Percentiles rank a stretch among this genome's conserved stretches.
phyloP scores from a whole-genome alignment of 441 rosid species.

The Brassica hybrid region DNA sequence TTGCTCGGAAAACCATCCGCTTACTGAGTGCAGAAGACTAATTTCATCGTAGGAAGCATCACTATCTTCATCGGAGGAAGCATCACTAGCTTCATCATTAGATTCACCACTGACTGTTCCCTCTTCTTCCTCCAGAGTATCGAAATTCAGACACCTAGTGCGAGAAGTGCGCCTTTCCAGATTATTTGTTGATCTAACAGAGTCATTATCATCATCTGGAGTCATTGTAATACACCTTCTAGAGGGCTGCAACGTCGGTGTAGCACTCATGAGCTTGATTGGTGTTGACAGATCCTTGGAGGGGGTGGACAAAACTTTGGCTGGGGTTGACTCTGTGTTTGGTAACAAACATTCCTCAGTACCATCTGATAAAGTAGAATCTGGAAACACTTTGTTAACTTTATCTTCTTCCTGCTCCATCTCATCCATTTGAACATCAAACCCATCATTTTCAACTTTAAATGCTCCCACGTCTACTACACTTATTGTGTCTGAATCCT shows the following conservation, averaged over 20 bases:
- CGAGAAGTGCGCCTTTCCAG: conserved; percentile 58
- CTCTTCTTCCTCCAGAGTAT: conserved; percentile 54
- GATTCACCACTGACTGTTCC: not conserved
- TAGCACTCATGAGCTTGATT: conserved; percentile 57
- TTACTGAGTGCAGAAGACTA: conserved; percentile 69
- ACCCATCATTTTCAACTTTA: conserved; percentile 31
- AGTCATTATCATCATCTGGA: conserved; percentile 45
- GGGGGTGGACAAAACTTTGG: conserved; percentile 49
- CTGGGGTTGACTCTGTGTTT: conserved; percentile 51
- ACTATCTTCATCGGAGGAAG: conserved; percentile 40
- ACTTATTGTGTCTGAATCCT: not conserved
- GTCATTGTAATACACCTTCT: conserved; percentile 72
- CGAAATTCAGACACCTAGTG: conserved; percentile 71
- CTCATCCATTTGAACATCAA: conserved; percentile 27
- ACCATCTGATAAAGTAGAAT: conserved; percentile 19
- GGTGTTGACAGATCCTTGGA: conserved; percentile 55
- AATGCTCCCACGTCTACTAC: not conserved
- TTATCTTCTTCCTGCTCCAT: conserved; percentile 17
- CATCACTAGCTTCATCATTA: conserved; percentile 27
- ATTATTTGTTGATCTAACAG: conserved; percentile 46
- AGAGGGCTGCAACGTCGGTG: conserved; percentile 53
- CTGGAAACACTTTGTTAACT: conserved; percentile 24
- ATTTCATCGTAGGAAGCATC: conserved; percentile 39
- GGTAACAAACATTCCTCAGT: conserved; percentile 14
- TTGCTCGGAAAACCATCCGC: conserved; percentile 32